These are phyloP conservation scores for Wickerhamiella nectarea DNA, from an alignment of 805 yeast species.

Conservation along the genomic window DNA sequence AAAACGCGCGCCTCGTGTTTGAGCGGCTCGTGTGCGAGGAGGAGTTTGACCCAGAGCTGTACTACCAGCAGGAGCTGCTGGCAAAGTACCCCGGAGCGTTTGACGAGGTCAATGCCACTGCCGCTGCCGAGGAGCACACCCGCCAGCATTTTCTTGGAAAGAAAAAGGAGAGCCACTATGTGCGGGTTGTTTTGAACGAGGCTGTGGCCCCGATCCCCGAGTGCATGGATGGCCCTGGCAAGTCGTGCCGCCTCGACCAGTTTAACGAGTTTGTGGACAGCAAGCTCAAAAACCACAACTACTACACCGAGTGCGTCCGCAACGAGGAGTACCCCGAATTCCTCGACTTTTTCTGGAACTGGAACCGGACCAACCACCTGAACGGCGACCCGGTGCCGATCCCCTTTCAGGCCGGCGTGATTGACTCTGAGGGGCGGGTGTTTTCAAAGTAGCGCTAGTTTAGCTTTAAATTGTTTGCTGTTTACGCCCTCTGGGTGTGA, in stretches of 20 bases:
- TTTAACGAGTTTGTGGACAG: slow-evolving; percentile 15
- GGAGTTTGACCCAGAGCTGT: slow-evolving; percentile 14
- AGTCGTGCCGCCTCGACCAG: slow-evolving; percentile 29
- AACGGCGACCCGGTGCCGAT: slow-evolving; percentile 12
- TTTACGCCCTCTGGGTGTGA: too few species aligned
- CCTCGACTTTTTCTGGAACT: slow-evolving; percentile 21
- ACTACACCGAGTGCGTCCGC: slow-evolving; percentile 12
- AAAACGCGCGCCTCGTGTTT: slow-evolving; percentile 23
- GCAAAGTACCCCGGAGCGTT: slow-evolving; percentile 17
- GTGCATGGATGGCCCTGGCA: slow-evolving; percentile 41
- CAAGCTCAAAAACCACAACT: slow-evolving; percentile 9
- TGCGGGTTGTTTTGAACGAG: slow-evolving; percentile 39
- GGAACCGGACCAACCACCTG: slow-evolving; percentile 17
- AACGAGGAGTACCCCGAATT: slow-evolving; percentile 16
- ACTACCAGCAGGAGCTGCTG: slow-evolving; percentile 12
- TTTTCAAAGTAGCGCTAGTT: not conserved
- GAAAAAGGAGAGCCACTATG: slow-evolving; percentile 26
- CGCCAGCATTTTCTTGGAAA: not conserved
- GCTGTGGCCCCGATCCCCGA: slow-evolving; percentile 38
- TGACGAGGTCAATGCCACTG: slow-evolving; percentile 13
- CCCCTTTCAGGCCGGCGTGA: slow-evolving; percentile 13
- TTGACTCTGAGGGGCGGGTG: slow-evolving; percentile 10
- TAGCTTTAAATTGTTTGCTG: not conserved
- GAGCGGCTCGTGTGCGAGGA: slow-evolving; percentile 30
- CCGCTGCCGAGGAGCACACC: not conserved